A percentile compares a stretch with the other conserved stretches of the same genome.
Conservation (phyloP, 768 basidiomycete species). For the Vishniacozyma victoriae region DNA sequence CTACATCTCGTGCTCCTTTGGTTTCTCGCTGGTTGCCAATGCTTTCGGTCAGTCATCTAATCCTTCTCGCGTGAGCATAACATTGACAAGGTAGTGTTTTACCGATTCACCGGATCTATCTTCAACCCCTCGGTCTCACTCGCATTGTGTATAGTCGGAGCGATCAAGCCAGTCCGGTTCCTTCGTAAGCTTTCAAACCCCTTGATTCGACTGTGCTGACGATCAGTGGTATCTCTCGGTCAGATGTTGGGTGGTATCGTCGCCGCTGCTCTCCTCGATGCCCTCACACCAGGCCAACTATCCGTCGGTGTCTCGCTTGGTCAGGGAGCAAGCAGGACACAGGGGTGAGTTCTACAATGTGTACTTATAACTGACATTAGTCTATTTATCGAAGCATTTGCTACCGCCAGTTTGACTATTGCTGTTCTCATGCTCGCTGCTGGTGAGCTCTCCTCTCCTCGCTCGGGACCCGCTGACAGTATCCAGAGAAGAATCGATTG, state of each 20-base stretch:
- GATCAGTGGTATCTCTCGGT: constrained; percentile 23
- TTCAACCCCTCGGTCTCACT: constrained; percentile 42
- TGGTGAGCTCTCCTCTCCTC: constrained; percentile 14
- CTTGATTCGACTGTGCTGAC: too few relatives aligned
- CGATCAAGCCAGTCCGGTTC: constrained; percentile 39
- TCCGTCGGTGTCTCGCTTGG: constrained; percentile 22
- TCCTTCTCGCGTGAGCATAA: too few relatives aligned
- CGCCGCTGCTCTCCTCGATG: constrained; percentile 38
- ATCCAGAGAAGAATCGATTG: constrained; percentile 27
- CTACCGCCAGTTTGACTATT: constrained; percentile 34
- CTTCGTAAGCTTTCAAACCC: constrained; percentile 30
- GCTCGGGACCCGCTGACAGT: not conserved
- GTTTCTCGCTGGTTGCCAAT: constrained; percentile 35
- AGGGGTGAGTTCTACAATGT: too few relatives aligned
- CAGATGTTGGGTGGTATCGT: constrained; percentile 39
- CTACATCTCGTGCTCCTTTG: constrained; percentile 37
- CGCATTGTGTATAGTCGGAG: constrained; percentile 35
- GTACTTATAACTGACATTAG: too few relatives aligned
- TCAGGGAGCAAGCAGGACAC: constrained; percentile 27
- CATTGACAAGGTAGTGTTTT: too few relatives aligned
- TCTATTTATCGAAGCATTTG: constrained; percentile 46
- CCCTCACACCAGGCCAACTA: constrained; percentile 34
- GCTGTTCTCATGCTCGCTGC: constrained; percentile 44
- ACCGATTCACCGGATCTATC: constrained; percentile 42
- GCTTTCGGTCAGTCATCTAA: too few relatives aligned